Conservation (phyloP, 805 yeast species). For the Yarrowia bubula region DNA sequence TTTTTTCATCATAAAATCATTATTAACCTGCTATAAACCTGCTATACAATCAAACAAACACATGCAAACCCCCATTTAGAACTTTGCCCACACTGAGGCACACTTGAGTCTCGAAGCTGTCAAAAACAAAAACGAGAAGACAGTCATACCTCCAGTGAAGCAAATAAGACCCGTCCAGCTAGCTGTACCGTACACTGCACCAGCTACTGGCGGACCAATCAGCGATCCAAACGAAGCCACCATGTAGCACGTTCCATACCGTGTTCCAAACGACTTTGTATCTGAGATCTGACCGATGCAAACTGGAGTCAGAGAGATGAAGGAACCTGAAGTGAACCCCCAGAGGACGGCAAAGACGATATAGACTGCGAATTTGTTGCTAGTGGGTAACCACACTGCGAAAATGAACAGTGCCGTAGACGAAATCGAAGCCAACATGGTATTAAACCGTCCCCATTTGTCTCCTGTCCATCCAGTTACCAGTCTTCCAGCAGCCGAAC, state of each 20-base stretch:
- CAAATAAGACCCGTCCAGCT: constrained; percentile 35
- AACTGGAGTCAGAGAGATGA: constrained; percentile 63
- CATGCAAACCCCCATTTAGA: background rate
- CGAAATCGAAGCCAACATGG: constrained; percentile 50
- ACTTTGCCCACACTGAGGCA: constrained; percentile 3
- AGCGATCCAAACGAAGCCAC: constrained; percentile 41
- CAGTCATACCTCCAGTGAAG: constrained; percentile 36
- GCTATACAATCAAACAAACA: background rate
- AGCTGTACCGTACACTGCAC: constrained; percentile 33
- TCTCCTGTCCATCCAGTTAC: constrained; percentile 59
- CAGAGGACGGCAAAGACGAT: constrained; percentile 52
- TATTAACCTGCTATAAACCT: too few relatives aligned
- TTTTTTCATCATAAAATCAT: too few relatives aligned
- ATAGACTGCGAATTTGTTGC: constrained; percentile 40
- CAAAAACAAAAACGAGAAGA: constrained; percentile 31
- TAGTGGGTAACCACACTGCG: constrained; percentile 64
- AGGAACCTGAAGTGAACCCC: constrained; percentile 62
- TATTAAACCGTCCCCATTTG: constrained; percentile 54
- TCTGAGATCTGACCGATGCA: constrained; percentile 67
- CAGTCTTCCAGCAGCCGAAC: constrained; percentile 54
- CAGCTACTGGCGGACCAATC: constrained; percentile 43
- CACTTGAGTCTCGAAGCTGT: constrained; percentile 31
- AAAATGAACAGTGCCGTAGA: constrained; percentile 50
- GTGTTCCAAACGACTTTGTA: constrained; percentile 62
- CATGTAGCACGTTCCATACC: constrained; percentile 66